Evolutionary conservation across 139 green algal genomes (phyloP).

Genomic region (Closterium sp.): DNA sequence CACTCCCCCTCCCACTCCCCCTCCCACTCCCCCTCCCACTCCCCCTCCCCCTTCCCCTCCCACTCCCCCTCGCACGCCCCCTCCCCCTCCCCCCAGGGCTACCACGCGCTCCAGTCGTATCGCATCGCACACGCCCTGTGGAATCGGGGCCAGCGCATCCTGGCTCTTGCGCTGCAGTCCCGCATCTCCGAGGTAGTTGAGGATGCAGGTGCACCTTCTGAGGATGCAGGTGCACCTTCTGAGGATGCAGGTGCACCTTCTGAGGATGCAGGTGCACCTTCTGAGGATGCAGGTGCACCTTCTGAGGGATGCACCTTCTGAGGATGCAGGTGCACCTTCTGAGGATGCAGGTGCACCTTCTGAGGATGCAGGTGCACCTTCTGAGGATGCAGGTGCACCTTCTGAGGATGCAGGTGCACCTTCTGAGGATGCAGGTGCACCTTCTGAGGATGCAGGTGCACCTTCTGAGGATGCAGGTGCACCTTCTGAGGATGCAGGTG

Average conservation of each 20-base stretch:
- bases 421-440: no score
- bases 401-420: no score
- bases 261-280: neutral
- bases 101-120: constrained; percentile 88
- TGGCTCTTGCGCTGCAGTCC: constrained; percentile 73
- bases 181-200: constrained; percentile 46
- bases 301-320: neutral
- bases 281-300: neutral
- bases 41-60: neutral
- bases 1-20: no score
- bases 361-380: no score
- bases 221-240: no score
- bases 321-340: no score
- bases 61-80: neutral
- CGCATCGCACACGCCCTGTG: constrained; percentile 89
- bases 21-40: neutral
- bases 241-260: no score
- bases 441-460: no score
- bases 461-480: no score
- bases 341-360: no score
- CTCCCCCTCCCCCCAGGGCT: constrained; percentile 60
- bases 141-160: constrained; percentile 68
- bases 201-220: neutral
- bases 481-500: no score
- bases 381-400: no score